These are phyloP conservation scores for Myxozyma monticola DNA, from an alignment of 805 yeast species.

Conservation along the genomic window DNA sequence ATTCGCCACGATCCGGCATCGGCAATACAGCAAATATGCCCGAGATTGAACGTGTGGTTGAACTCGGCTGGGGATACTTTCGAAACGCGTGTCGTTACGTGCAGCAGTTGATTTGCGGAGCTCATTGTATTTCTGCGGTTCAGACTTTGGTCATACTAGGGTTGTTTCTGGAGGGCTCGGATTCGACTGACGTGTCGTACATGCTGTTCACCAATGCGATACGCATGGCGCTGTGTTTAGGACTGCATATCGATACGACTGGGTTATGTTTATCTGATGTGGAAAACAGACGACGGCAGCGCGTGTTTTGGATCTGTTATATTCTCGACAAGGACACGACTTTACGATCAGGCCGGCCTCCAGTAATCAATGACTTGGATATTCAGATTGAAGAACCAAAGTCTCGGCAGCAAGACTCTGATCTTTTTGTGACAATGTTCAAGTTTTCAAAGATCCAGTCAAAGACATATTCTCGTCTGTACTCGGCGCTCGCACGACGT, in stretches of 20 bases:
- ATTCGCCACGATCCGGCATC: no score
- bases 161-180: constrained; percentile 21
- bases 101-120: constrained; percentile 10
- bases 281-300: constrained; percentile 19
- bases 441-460: constrained; percentile 21
- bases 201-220: constrained; percentile 20
- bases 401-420: neutral
- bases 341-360: constrained; percentile 30
- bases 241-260: constrained; percentile 26
- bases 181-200: constrained; percentile 18
- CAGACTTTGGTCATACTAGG: constrained; percentile 21
- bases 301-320: constrained; percentile 32
- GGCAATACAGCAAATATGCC: neutral
- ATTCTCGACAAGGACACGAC: constrained; percentile 26
- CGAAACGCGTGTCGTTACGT: constrained; percentile 19
- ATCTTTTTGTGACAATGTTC: constrained; percentile 7
- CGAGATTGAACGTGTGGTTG: constrained; percentile 2
- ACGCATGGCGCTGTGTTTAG: constrained; percentile 31
- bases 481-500: constrained; percentile 19
- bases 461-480: constrained; percentile 23
- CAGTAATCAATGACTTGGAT: constrained; percentile 26
- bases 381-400: constrained; percentile 6
- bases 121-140: constrained; percentile 22
- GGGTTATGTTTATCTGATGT: constrained; percentile 16
- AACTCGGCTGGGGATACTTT: constrained; percentile 10